Percentiles rank a stretch among this genome's conserved stretches.
Evolutionary conservation across 106 monocot species (phyloP).

Genomic region (Gastrodia elata): DNA sequence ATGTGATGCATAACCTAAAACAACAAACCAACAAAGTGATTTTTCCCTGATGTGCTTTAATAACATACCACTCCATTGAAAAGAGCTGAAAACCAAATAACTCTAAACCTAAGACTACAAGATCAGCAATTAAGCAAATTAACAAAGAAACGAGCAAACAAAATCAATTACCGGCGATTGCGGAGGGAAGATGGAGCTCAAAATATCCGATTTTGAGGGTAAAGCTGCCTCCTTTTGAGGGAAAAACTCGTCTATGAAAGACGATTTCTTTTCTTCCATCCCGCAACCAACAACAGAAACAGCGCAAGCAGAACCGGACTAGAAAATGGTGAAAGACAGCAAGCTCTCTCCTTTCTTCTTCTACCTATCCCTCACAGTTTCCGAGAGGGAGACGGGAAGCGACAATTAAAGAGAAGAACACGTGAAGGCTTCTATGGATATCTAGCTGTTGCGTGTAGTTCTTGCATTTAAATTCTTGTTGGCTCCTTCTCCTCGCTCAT

Average conservation of each 20-base stretch:
- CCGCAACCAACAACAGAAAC: not conserved
- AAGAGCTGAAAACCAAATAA: not conserved
- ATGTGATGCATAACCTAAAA: not conserved
- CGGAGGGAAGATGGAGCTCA: conserved; percentile 7
- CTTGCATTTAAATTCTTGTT: conserved; percentile 6
- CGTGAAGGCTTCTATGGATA: not conserved
- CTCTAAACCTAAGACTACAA: not conserved
- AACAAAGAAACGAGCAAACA: not conserved
- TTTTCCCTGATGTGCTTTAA: not conserved
- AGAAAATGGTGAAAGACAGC: not conserved
- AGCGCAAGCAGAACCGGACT: not conserved
- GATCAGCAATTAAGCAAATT: not conserved
- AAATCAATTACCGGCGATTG: conserved; percentile 2
- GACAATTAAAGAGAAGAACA: not conserved
- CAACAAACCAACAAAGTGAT: not conserved
- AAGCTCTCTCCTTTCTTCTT: conserved; percentile 3
- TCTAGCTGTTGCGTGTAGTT: not conserved
- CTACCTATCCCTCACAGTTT: not conserved
- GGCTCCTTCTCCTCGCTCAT: not conserved
- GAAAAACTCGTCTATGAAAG: conserved; percentile 5
- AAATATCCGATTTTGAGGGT: conserved; percentile 8
- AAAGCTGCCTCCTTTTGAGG: conserved; percentile 3
- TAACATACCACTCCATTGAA: not conserved
- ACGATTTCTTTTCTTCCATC: conserved; percentile 9
- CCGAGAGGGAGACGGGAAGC: not conserved